Evolutionary conservation across 108 stramenopile species (phyloP), one percentile per base, ranked within the genome.

Genomic region (Ochromonas danica): DNA sequence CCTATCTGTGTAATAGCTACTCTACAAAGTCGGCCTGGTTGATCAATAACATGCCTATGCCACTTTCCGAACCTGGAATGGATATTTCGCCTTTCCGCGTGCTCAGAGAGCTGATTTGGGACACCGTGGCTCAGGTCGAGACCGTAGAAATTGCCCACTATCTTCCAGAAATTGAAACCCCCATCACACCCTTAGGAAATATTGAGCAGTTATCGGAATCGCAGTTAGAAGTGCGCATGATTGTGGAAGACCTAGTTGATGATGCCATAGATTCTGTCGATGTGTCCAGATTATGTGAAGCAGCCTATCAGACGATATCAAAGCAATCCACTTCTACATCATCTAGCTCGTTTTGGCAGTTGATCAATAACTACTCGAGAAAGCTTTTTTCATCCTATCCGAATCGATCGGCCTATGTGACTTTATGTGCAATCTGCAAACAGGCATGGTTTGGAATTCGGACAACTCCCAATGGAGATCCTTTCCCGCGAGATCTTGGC

Each of bases 361-460:
- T 35, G 38, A 75, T 75, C 17, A 75, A 75, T 36, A 28, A 35
- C 17, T 22, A 6, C 31, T 28, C 63, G 63, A 28, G 31, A 10
- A 67, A 67, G 35, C 51, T 94, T 91, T 83, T 92, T 90, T 17
- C 89, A 89, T n/a, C 91, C 89, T 72, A 74, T 87, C 40, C 89
- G 89, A 0, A 84, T 89, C 22, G 71, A 0, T 81, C 63, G 31
- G 71, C 81, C 10, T 84, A 81, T 61, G 79, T 82, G 25, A 70
- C 39, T 14, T 61, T 84, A n/a, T 60, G 75, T 62, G 83, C 81
- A 35, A 0, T 78, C 78, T 61, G 87, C 81, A 43, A 79, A 61
- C 61, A 60, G 79, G 60, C 85, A 91, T 70, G 86, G 89, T 36
- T 78, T 92, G 62, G 92, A 92, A 81, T 86, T 93, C 62, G 80